These are phyloP conservation scores for Aspergillus thermomutatus DNA, from an alignment of 2,329 filamentous ascomycete genomes.

Conservation along the genomic window DNA sequence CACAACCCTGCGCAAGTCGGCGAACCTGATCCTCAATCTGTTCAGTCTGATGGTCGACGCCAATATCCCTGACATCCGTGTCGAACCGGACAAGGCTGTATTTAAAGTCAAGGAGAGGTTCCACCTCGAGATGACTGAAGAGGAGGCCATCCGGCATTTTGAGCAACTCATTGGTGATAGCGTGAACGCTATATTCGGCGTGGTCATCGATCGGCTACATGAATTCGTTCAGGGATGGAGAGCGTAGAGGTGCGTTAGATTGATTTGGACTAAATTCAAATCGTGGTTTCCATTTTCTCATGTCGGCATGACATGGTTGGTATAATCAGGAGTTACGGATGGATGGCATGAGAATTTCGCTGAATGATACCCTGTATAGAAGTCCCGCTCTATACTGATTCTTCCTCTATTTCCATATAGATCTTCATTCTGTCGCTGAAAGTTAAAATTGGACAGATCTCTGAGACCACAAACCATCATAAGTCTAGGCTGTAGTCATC, in stretches of 20 bases:
- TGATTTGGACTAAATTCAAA: neutral
- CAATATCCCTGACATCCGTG: conserved; percentile 90
- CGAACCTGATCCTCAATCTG: conserved; percentile 86
- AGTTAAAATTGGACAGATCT: too few species aligned
- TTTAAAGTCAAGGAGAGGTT: conserved; percentile 94
- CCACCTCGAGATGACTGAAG: conserved; percentile 84
- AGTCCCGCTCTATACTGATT: conserved; percentile 9
- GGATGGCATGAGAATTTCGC: neutral
- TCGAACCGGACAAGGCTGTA: conserved; percentile 91
- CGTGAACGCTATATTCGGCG: conserved; percentile 82
- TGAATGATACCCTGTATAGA: conserved; percentile 10
- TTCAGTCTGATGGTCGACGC: conserved; percentile 98
- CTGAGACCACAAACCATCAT: too few species aligned
- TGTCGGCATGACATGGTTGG: neutral
- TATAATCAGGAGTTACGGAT: neutral
- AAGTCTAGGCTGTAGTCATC: too few species aligned
- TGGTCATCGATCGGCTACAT: conserved; percentile 92
- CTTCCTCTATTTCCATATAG: neutral
- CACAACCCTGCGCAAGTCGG: conserved; percentile 82
- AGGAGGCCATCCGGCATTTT: conserved; percentile 85
- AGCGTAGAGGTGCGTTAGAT: conserved; percentile 45
- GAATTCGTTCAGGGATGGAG: conserved; percentile 89
- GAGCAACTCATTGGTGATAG: conserved; percentile 89
- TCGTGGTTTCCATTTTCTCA: neutral
- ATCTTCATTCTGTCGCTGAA: too few species aligned